A percentile compares a stretch with the other conserved stretches of the same genome.
These are phyloP conservation scores for Neocatenulostroma microsporum DNA, from an alignment of 2,329 filamentous ascomycete genomes.

Conservation along the genomic window DNA sequence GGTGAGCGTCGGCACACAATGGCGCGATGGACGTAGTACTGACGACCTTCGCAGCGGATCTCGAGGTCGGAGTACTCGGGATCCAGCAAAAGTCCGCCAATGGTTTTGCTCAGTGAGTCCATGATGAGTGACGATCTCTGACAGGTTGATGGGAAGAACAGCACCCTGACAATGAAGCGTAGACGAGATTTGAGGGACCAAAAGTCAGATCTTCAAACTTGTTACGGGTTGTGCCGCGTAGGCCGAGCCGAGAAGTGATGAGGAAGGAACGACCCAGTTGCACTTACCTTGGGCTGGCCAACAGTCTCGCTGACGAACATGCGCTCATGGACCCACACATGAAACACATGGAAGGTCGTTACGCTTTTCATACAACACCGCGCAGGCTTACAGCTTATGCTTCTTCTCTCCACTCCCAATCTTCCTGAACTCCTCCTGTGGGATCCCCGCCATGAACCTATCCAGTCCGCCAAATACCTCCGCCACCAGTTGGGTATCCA, in stretches of 20 bases:
- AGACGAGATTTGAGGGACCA: too few relatives aligned
- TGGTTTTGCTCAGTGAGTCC: neutral
- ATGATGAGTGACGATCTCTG: conserved; percentile 3
- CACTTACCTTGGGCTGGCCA: too few relatives aligned
- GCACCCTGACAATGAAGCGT: too few relatives aligned
- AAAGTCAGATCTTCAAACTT: too few relatives aligned
- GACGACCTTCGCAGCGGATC: conserved; percentile 8
- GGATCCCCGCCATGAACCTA: conserved; percentile 69
- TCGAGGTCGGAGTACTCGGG: conserved; percentile 14
- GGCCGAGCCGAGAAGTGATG: too few relatives aligned
- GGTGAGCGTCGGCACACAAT: conserved; percentile 12
- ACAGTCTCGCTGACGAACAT: too few relatives aligned
- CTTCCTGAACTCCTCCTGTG: conserved; percentile 82
- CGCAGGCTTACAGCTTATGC: conserved; percentile 80
- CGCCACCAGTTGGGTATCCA: conserved; percentile 69
- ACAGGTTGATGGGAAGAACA: too few relatives aligned
- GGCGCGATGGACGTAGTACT: conserved; percentile 11
- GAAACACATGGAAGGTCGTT: too few relatives aligned
- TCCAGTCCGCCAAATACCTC: conserved; percentile 84
- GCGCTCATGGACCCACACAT: too few relatives aligned
- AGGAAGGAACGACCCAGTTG: too few relatives aligned
- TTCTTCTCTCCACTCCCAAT: conserved; percentile 82
- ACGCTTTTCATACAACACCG: too few relatives aligned
- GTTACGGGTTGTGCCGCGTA: too few relatives aligned
- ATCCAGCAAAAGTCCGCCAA: neutral